phyloP scores from a whole-genome alignment of 2,329 filamentous ascomycete species.

The Fusarium albosuccineum region DNA sequence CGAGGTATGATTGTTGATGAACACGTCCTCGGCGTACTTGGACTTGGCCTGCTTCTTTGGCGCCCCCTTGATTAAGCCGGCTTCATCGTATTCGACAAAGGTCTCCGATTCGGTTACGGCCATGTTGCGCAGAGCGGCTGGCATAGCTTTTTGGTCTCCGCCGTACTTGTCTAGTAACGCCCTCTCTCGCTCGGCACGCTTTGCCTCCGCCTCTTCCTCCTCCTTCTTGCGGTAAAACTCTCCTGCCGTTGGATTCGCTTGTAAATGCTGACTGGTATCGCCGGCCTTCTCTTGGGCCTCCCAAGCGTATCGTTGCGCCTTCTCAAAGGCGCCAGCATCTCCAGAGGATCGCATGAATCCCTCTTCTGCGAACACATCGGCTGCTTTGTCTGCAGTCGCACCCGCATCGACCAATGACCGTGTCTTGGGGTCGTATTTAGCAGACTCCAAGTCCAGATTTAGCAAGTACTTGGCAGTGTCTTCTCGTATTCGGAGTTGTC shows the following conservation, averaged over 20 bases:
- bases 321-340: constrained; percentile 93
- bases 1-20: constrained; percentile 90
- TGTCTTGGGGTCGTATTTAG: constrained; percentile 98
- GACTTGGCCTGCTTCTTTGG: constrained; percentile 82
- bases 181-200: constrained; percentile 76
- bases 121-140: constrained; percentile 73
- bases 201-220: constrained; percentile 76
- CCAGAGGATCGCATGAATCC: constrained; percentile 91
- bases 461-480: constrained; percentile 97
- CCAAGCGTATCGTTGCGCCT: constrained; percentile 92
- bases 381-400: constrained; percentile 82
- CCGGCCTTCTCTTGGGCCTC: constrained; percentile 89
- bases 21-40: constrained; percentile 91
- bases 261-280: constrained; percentile 85
- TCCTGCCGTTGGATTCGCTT: constrained; percentile 96
- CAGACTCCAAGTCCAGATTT: constrained; percentile 94
- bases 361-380: constrained; percentile 89
- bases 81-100: constrained; percentile 95
- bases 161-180: constrained; percentile 87
- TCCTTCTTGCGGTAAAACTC: constrained; percentile 87
- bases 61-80: constrained; percentile 89
- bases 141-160: constrained; percentile 67
- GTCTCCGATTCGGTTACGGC: constrained; percentile 84
- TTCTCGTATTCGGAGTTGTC: constrained; percentile 91
- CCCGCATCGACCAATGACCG: constrained; percentile 89